Evolutionary conservation across 2,329 filamentous ascomycete species (phyloP).

Genomic region (Conoideocrella luteorostrata): DNA sequence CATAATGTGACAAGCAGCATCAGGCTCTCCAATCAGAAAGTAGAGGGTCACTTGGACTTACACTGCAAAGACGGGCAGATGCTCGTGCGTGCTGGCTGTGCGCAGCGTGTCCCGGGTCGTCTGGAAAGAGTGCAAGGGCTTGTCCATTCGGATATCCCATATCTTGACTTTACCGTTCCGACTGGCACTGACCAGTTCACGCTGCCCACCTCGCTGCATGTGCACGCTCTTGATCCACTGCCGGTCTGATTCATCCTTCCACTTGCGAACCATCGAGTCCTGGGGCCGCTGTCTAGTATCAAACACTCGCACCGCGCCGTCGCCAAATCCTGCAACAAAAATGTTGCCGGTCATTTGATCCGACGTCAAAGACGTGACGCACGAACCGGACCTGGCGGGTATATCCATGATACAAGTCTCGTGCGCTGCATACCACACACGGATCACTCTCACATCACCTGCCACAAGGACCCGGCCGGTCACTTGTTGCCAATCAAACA

Average conservation of each 20-base stretch:
- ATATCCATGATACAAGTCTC: conserved; percentile 94
- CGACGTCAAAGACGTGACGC: conserved; percentile 90
- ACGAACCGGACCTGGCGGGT: conserved; percentile 86
- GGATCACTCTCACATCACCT: conserved; percentile 89
- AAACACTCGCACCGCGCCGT: conserved; percentile 89
- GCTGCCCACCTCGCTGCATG: conserved; percentile 89
- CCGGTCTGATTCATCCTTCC: conserved; percentile 79
- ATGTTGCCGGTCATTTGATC: conserved; percentile 97
- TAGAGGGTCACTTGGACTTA: conserved; percentile 54
- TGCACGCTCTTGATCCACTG: conserved; percentile 96
- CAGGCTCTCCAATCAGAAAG: too few species aligned
- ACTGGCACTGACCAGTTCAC: conserved; percentile 85
- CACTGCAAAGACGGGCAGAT: conserved; percentile 92
- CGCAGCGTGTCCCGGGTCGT: conserved; percentile 73
- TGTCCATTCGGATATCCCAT: conserved; percentile 91
- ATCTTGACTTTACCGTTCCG: conserved; percentile 89
- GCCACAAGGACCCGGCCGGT: conserved; percentile 91
- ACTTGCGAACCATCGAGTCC: conserved; percentile 90
- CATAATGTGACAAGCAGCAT: too few species aligned
- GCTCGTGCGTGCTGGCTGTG: conserved; percentile 88
- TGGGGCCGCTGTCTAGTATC: conserved; percentile 79
- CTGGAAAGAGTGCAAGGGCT: conserved; percentile 65
- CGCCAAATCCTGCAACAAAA: conserved; percentile 93
- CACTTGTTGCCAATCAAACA: conserved; percentile 99
- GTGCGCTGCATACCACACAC: conserved; percentile 90